A percentile compares a stretch with the other conserved stretches of the same genome.
phyloP scores from a whole-genome alignment of 805 yeast genomes.

The Wickerhamia fluorescens region DNA sequence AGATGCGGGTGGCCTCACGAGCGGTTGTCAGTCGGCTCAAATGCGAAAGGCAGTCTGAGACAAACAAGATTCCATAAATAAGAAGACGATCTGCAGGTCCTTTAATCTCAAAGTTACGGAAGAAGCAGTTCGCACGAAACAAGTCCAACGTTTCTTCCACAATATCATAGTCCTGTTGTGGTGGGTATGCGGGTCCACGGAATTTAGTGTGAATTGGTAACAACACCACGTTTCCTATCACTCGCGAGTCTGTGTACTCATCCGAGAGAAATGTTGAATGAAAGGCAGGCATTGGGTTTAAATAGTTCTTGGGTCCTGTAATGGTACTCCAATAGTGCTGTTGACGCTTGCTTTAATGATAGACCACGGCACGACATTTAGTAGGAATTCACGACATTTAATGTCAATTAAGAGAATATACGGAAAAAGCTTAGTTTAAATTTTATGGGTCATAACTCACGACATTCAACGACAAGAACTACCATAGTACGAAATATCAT shows the following conservation, averaged over 20 bases:
- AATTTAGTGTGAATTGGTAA: conserved; percentile 77
- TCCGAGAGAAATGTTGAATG: conserved; percentile 74
- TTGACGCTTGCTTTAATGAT: too few species aligned
- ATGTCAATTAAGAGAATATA: too few species aligned
- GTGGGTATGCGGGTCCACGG: conserved; percentile 86
- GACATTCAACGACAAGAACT: too few species aligned
- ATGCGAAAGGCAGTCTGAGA: conserved; percentile 74
- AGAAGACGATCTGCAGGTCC: conserved; percentile 90
- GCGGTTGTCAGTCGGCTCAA: conserved; percentile 43
- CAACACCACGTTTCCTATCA: conserved; percentile 75
- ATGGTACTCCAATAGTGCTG: too few species aligned
- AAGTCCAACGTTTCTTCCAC: conserved; percentile 87
- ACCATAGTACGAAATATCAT: too few species aligned
- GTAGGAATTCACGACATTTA: too few species aligned
- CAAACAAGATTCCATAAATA: conserved; percentile 87
- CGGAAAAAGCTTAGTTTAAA: too few species aligned
- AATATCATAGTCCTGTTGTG: conserved; percentile 73
- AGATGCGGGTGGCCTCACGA: conserved; percentile 55
- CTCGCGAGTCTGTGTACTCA: conserved; percentile 47
- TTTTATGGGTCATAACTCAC: too few species aligned
- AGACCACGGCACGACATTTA: too few species aligned
- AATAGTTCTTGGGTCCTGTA: too few species aligned
- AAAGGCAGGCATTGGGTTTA: conserved; percentile 61
- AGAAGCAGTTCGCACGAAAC: conserved; percentile 93
- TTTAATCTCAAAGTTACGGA: conserved; percentile 93